Evolutionary conservation across 2,329 filamentous ascomycete species (phyloP), one percentile per base, ranked within the genome.

Genomic region (Claviceps spartinae): DNA sequence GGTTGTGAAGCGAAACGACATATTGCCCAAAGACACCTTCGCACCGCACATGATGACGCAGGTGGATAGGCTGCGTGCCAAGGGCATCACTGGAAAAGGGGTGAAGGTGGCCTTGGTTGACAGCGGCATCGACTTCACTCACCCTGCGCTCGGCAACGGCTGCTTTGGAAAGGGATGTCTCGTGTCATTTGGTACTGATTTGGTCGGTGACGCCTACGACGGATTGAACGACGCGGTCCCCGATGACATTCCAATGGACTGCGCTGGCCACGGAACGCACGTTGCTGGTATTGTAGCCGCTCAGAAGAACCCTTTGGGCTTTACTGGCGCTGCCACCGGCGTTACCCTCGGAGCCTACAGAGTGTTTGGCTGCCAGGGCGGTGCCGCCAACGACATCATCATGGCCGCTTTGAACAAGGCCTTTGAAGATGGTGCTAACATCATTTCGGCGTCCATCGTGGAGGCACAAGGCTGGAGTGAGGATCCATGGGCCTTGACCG

Each of bases 71-170:
- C 64, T 80, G 36, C 69, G 67, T 26, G 71, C 70, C n/a, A 63
- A 72, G 53, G 75, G 75, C 0, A 56, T 72, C 52, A 72, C 68
- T 0, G 77, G 77, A 41, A 70, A 71, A 56, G 77, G 75, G 24
- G 65, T 79, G 62, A 76, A 73, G 55, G 63, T 80, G 60, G 77
- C 66, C 40, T 63, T 80, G 8, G 67, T 80, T 20, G 77, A 79
- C 58, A 75, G 69, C 22, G 76, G 77, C 58, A 66, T 82, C 46
- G 80, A 85, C 61, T 84, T 83, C 59, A 73, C 66, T 0, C 81
- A 84, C 58, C 76, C 79, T 2, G 77, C 78, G 22, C 72, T 85
- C 0, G 82, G 82, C 14, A 24, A 38, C 30, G 30, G 30, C 5
- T 70, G 72, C 49, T 75, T 74, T 54, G 74, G 74, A 3, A 22